phyloP scores from a whole-genome alignment of 2,329 filamentous ascomycete species.

The Dothistroma septosporum region DNA sequence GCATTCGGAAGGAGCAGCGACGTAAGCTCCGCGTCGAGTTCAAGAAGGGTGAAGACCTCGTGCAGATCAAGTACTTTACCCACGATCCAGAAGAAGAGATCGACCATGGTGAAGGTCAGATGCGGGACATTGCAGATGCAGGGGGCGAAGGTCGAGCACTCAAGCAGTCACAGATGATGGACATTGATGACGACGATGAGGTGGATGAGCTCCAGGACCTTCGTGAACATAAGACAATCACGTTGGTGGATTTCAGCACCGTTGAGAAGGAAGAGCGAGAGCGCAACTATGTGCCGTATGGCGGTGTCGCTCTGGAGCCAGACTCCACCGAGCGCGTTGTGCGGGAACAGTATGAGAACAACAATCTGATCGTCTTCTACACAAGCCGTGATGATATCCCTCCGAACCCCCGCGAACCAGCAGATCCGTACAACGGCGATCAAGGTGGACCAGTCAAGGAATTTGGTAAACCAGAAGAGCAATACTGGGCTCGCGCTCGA shows the following conservation, averaged over 20 bases:
- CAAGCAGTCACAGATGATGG: conserved; percentile 60
- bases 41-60: conserved; percentile 63
- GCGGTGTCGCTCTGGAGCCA: conserved; percentile 40
- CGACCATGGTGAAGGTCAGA: conserved; percentile 63
- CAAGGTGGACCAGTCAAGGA: conserved; percentile 25
- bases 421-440: conserved; percentile 36
- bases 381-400: conserved; percentile 44
- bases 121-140: conserved; percentile 68
- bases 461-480: conserved; percentile 39
- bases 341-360: conserved; percentile 44
- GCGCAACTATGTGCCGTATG: conserved; percentile 44
- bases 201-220: conserved; percentile 50
- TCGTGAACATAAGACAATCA: conserved; percentile 44
- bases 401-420: conserved; percentile 44
- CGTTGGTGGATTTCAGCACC: conserved; percentile 42
- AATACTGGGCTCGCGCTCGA: conserved; percentile 22
- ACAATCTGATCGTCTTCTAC: conserved; percentile 48
- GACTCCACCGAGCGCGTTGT: conserved; percentile 41
- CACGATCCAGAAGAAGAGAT: conserved; percentile 69
- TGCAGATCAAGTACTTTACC: conserved; percentile 64
- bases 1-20: conserved; percentile 68
- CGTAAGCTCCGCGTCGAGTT: conserved; percentile 67
- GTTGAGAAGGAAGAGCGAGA: conserved; percentile 40
- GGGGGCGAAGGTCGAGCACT: conserved; percentile 58
- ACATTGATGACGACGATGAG: conserved; percentile 60